Conservation (phyloP, 2,329 filamentous ascomycete species). For the Aspergillus texensis region DNA sequence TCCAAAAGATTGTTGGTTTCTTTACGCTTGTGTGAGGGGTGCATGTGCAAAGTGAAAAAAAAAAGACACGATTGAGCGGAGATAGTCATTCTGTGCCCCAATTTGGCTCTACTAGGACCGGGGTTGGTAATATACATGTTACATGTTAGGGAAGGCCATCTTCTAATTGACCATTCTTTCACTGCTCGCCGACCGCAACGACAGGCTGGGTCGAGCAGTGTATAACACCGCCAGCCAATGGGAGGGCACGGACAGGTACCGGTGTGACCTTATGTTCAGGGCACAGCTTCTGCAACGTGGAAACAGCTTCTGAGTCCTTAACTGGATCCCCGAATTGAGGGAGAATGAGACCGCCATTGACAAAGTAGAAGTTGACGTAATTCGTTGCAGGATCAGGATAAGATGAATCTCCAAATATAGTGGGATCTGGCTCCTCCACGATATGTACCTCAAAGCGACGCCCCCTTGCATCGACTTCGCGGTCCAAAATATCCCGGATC, state of each 20-base stretch:
- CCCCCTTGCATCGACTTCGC: conserved; percentile 25
- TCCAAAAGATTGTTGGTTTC: too few relatives aligned
- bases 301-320: conserved; percentile 24
- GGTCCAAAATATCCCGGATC: conserved; percentile 18
- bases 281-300: conserved; percentile 24
- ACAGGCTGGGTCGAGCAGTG: conserved; percentile 34
- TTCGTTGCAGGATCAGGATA: conserved; percentile 26
- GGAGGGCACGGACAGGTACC: conserved; percentile 26
- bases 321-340: conserved; percentile 29
- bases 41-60: too few relatives aligned
- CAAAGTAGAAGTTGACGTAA: conserved; percentile 35
- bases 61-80: too few relatives aligned
- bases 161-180: not conserved
- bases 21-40: too few relatives aligned
- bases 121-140: too few relatives aligned
- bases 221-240: conserved; percentile 31
- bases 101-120: too few relatives aligned
- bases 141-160: too few relatives aligned
- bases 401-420: not conserved
- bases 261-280: conserved; percentile 24
- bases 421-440: conserved; percentile 28
- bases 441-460: conserved; percentile 24
- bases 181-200: not conserved
- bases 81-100: too few relatives aligned
- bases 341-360: conserved; percentile 32